Evolutionary conservation across 768 basidiomycete species (phyloP).

Genomic region (Lyophyllum decastes): DNA sequence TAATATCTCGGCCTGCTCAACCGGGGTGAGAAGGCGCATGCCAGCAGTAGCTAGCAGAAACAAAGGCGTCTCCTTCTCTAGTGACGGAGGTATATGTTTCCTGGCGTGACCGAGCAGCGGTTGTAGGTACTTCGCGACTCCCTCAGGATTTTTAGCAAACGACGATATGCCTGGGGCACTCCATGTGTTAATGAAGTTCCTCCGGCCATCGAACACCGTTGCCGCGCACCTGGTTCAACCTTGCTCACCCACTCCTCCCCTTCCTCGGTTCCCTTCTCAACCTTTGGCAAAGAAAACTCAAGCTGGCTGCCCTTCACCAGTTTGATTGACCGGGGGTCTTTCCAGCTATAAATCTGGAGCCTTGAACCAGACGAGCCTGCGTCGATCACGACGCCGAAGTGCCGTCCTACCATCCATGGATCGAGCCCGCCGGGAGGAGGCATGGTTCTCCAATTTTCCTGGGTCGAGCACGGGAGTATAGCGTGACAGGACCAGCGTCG

Average conservation of each 20-base stretch:
- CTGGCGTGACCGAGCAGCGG: slow-evolving; percentile 86
- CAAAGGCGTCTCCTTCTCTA: slow-evolving; percentile 82
- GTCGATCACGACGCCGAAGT: slow-evolving; percentile 95
- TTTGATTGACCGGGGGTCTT: slow-evolving; percentile 62
- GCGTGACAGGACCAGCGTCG: background rate
- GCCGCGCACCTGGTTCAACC: slow-evolving; percentile 84
- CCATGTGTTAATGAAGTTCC: background rate
- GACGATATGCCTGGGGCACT: slow-evolving; percentile 76
- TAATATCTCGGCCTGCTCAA: slow-evolving; percentile 74
- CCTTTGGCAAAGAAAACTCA: slow-evolving; percentile 66
- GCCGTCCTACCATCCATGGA: slow-evolving; percentile 76
- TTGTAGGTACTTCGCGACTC: slow-evolving; percentile 72
- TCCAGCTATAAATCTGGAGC: slow-evolving; percentile 97
- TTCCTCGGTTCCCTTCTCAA: slow-evolving; percentile 86
- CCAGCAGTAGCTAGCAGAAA: slow-evolving; percentile 97
- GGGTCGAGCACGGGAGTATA: background rate
- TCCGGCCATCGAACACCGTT: background rate
- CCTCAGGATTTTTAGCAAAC: slow-evolving; percentile 67
- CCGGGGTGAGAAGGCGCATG: slow-evolving; percentile 82
- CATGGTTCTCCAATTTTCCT: slow-evolving; percentile 41
- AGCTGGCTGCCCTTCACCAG: slow-evolving; percentile 55
- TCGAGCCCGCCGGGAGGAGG: slow-evolving; percentile 72
- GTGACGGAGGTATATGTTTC: slow-evolving; percentile 81
- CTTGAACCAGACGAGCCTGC: slow-evolving; percentile 97
- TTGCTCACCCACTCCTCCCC: slow-evolving; percentile 89